Evolutionary conservation across 2,329 filamentous ascomycete genomes (phyloP), one percentile per base, ranked within the genome.

Genomic region (Phialocephala subalpina): DNA sequence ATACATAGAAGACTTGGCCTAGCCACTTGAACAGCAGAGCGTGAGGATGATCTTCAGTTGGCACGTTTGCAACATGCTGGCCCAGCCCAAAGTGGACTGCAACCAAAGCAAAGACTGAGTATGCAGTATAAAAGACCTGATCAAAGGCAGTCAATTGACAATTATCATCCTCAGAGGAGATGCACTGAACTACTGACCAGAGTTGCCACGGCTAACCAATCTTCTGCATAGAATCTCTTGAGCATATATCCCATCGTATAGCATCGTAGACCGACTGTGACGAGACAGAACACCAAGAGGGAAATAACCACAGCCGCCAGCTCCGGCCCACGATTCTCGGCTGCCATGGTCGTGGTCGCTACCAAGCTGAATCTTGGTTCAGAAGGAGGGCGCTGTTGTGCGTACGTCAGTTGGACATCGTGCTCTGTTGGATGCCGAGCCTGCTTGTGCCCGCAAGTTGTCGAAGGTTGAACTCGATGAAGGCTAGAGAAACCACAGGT

Each of bases 131-230:
- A n/a, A 67, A 25, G 16, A 60, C 33, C 61, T 67, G 12, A 18
- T 2, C 12, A 27, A 18, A 29, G 20, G n/a, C n/a, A 18, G 22
- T 56, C 16, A 47, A 22, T 29, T 35, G 38, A 8, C 14, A 9
- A n/a, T n/a, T n/a, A n/a, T n/a, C n/a, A n/a, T n/a, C 6, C 11
- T 35, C 3, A 16, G 2, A 27, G 49, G 16, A 22, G 33, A 2
- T 18, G 25, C 3, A 22, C 0, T 16, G 2, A 27, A 38, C 29
- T 49, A 73, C 75, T 66, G 73, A 85, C 83, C 74, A 82, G 74
- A 1, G 81, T 81, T 7, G 76, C 61, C 22, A 83, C 76, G 69
- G 84, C 82, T 47, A 84, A 73, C 70, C 78, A 82, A 76, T 86
- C 84, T 47, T 86, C 83, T 3, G 78, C 58, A 0, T 78, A 76